Evolutionary conservation across 2,329 filamentous ascomycete species (phyloP), one percentile per base, ranked within the genome.

Genomic region (Decorospora gaudefroyi): DNA sequence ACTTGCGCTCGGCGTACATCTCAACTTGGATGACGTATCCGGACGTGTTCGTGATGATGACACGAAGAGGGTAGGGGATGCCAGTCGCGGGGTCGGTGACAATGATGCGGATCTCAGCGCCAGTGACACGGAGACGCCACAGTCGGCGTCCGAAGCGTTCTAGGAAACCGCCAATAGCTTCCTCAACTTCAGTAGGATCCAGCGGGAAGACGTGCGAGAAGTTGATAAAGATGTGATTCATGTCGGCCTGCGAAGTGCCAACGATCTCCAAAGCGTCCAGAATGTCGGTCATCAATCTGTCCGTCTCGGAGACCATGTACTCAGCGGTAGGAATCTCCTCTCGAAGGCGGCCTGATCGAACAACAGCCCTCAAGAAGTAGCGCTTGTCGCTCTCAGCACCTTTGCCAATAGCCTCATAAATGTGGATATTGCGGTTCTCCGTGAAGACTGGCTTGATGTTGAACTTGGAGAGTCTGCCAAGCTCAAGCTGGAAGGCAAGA

Each of bases 201-300:
- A 99, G 83, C 69, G 90, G 89, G 84, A 99, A 97, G 46, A 96
- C 88, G 7, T 91, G 90, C 0, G 90, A 93, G 78, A 99, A 99
- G 82, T 99, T 97, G 80, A 99, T 93, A 79, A 99, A 99, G 80
- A 99, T 93, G 77, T 99, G 93, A 80, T 99, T 99, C 68, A 99
- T 81, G 79, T 99, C 93, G 37, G 93, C 96, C 77, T 95, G 95
- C 78, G 96, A 97, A 80, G 96, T 96, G 68, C 93, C 93, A 67
- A 96, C 95, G 62, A 99, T 96, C 79, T 99, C 93, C 46, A 99
- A 79, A 30, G 93, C 93, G 68, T 99, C 93, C 38, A 97, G 84
- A 65, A 99, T 97, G 69, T 99, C 93, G 70, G 90, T 97, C 82
- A 99, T 91, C 61, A 97, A 80, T 53, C 93, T 86, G 67, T 99